phyloP scores from a whole-genome alignment of 75 land plant genomes.

The Pinus albicaulis region DNA sequence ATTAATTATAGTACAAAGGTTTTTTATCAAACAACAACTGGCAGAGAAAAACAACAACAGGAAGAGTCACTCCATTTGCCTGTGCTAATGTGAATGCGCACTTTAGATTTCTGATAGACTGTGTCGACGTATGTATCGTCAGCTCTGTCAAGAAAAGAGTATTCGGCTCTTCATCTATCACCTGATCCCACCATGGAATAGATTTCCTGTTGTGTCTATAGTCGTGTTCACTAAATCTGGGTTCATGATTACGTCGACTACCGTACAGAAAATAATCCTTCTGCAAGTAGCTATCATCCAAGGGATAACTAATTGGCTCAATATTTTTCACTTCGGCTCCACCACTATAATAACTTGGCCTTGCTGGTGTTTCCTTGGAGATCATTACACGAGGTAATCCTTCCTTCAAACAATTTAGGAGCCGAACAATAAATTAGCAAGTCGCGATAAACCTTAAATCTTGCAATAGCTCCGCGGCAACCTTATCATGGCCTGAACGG shows the following conservation, averaged over 20 bases:
- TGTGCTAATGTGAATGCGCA: too few species aligned
- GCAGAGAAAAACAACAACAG: too few species aligned
- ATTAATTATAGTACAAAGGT: too few species aligned
- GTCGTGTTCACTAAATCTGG: conserved; percentile 14
- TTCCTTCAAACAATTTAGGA: too few species aligned
- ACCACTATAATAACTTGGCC: conserved; percentile 9
- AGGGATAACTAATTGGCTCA: background rate
- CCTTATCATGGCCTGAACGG: too few species aligned
- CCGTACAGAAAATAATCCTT: conserved; percentile 46
- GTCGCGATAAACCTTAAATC: too few species aligned
- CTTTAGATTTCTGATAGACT: conserved; percentile 14
- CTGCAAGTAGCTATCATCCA: conserved; percentile 22
- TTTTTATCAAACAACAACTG: too few species aligned
- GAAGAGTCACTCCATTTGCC: too few species aligned
- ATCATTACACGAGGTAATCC: too few species aligned
- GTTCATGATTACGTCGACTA: conserved; percentile 67
- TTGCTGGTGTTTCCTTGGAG: too few species aligned
- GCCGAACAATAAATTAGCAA: too few species aligned
- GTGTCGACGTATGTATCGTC: conserved; percentile 18
- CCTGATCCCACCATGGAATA: conserved; percentile 9
- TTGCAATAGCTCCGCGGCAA: too few species aligned
- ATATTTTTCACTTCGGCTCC: background rate
- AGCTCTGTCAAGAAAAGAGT: conserved; percentile 29
- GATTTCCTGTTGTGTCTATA: background rate
- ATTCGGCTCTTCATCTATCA: conserved; percentile 12